phyloP scores from a whole-genome alignment of 176 grass and related monocot genomes.

The Elymus sibiricus region DNA sequence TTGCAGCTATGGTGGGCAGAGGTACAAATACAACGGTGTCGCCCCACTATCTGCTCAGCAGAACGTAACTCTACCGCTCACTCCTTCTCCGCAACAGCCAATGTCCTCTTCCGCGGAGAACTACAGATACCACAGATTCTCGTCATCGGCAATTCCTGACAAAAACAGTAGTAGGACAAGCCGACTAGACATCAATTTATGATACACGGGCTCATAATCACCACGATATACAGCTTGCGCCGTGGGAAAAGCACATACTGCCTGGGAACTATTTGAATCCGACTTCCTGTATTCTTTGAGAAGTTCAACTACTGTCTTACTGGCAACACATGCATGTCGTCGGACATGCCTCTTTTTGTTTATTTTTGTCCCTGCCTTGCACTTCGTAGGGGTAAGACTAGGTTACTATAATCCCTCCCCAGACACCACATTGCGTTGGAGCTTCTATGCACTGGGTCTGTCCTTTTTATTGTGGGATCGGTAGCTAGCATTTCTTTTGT shows the following conservation, averaged over 20 bases:
- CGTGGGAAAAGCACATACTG: background rate
- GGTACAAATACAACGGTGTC: slow-evolving; percentile 62
- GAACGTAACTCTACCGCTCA: slow-evolving; percentile 72
- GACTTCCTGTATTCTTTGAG: background rate
- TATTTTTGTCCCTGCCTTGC: background rate
- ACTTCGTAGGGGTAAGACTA: too few relatives aligned
- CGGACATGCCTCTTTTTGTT: background rate
- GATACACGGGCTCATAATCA: slow-evolving; percentile 12
- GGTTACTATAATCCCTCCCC: too few relatives aligned
- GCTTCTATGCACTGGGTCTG: too few relatives aligned
- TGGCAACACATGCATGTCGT: slow-evolving; percentile 1
- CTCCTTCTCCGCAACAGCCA: slow-evolving; percentile 79
- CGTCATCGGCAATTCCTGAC: slow-evolving; percentile 57
- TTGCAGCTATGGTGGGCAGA: slow-evolving; percentile 57
- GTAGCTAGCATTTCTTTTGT: slow-evolving; percentile 36
- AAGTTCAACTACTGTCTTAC: background rate
- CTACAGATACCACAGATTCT: slow-evolving; percentile 82
- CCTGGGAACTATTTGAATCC: background rate
- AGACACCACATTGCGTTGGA: too few relatives aligned
- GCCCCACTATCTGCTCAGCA: slow-evolving; percentile 69
- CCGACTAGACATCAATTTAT: slow-evolving; percentile 78
- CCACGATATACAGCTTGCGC: background rate
- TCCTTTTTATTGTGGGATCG: background rate
- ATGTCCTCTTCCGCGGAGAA: slow-evolving; percentile 67
- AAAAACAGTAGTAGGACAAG: slow-evolving; percentile 45